Base-by-base conservation (phyloP, 768 basidiomycete genomes). In the Macrocybe gigantea region DNA sequence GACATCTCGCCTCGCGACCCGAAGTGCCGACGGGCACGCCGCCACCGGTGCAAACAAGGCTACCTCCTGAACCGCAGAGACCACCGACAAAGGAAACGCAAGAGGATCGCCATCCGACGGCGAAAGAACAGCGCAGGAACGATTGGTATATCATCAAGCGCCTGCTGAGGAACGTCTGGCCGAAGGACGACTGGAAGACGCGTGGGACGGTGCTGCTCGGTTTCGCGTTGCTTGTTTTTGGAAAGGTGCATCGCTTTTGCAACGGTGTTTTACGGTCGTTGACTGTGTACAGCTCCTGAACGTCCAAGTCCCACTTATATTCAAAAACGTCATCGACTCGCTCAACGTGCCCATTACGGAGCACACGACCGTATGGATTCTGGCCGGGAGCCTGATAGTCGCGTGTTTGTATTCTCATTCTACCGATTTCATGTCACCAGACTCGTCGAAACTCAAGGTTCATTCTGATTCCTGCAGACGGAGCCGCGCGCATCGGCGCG, bases 261-360 rank as follows among this genome's bases (percentile, higher is more conserved):
- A 35, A 6, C 4, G n/a, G 9, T 42, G 35, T 11, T 9, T 36
- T 49, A 30, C 38, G 15, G 13, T 33, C 34, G 14, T 38, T 41
- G 2, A 29, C 36, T 36, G 38, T 44, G 7, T 43, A 31, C 48
- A 93, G 93, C 68, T 96, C 38, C 68, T 97, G 48, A 99, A 97
- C 62, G 96, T 99, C 1, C 95, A 98, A 75, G 94, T 99, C n/a
- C 96, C 96, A 0, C 79, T 91, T 55, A 70, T 98, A 51, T 99
- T 99, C 79, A 98, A 97, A 67, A 66, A 75, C 29, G 79, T 99
- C 38, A 83, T 99, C 45, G 95, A 99, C 62, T 66, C 88, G 1
- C 72, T 99, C 52, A 96, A 97, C 58, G 72, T 98, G 32, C 82
- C 88, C 29, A 73, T 96, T 33, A 79, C 85, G 9, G 66, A 82